phyloP scores from a whole-genome alignment of 1,284 basidiomycete genomes.

The Phlebopus sp. region DNA sequence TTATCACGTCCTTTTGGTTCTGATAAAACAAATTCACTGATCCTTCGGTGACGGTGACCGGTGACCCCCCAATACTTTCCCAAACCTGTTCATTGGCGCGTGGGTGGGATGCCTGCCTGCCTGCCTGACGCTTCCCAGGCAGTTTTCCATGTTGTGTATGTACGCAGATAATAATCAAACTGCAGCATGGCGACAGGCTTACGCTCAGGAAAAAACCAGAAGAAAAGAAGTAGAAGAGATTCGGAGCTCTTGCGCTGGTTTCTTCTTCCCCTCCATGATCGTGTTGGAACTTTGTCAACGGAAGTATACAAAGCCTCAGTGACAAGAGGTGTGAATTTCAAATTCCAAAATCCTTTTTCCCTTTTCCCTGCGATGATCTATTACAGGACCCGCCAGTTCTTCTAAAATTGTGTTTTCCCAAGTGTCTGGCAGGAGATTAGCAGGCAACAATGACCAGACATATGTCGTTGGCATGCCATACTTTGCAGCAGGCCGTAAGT shows the following conservation, averaged over 20 bases:
- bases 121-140: conserved; percentile 21
- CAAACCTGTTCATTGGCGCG: too few species aligned
- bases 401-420: neutral
- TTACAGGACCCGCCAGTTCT: neutral
- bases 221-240: conserved; percentile 5
- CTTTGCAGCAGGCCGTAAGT: too few species aligned
- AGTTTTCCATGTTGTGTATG: conserved; percentile 5
- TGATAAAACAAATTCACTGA: too few species aligned
- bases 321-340: conserved; percentile 20
- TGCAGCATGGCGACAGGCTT: conserved; percentile 28
- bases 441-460: neutral
- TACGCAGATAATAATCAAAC: conserved; percentile 5
- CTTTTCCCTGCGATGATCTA: neutral
- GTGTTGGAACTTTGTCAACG: conserved; percentile 15
- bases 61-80: too few species aligned
- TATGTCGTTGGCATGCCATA: neutral
- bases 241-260: conserved; percentile 16
- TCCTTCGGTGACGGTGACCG: too few species aligned
- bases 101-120: conserved; percentile 6
- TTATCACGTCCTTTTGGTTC: too few species aligned
- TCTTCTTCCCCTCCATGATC: conserved; percentile 1
- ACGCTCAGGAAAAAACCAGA: neutral
- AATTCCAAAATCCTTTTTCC: conserved; percentile 22
- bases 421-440: too few species aligned
- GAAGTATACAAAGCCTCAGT: conserved; percentile 12